Evolutionary conservation across 2,329 filamentous ascomycete species (phyloP).

Genomic region (Hirsutella thompsonii): DNA sequence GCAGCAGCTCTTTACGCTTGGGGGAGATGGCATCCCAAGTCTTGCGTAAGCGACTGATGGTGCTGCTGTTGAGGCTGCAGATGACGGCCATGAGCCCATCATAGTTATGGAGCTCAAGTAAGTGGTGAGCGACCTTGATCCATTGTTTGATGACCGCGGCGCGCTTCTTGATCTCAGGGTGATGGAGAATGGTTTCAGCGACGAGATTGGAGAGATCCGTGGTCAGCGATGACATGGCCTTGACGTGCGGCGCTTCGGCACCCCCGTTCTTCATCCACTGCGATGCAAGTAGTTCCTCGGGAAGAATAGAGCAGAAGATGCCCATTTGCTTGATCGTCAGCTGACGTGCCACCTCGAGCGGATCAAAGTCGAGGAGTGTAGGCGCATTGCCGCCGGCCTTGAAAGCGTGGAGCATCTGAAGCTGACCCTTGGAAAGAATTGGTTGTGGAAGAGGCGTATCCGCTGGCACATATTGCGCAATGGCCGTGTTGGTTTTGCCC

Average conservation of each 20-base stretch:
- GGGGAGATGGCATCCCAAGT: slow-evolving; percentile 85
- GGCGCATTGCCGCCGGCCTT: slow-evolving; percentile 58
- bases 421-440: slow-evolving; percentile 62
- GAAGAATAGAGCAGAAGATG: slow-evolving; percentile 83
- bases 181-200: slow-evolving; percentile 77
- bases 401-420: slow-evolving; percentile 59
- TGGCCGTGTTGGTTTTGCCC: slow-evolving; percentile 72
- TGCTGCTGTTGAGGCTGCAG: slow-evolving; percentile 84
- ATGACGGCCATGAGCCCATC: slow-evolving; percentile 96
- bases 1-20: slow-evolving; percentile 71
- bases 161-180: slow-evolving; percentile 85
- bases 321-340: slow-evolving; percentile 84
- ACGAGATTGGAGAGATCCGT: slow-evolving; percentile 90
- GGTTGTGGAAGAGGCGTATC: slow-evolving; percentile 61
- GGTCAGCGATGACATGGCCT: slow-evolving; percentile 84
- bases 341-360: slow-evolving; percentile 81
- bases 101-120: slow-evolving; percentile 85
- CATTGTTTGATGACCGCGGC: slow-evolving; percentile 90
- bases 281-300: slow-evolving; percentile 80
- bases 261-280: slow-evolving; percentile 89
- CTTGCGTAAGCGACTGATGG: slow-evolving; percentile 73
- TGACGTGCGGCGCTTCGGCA: slow-evolving; percentile 73
- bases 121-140: slow-evolving; percentile 87
- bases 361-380: slow-evolving; percentile 79
- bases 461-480: slow-evolving; percentile 54